These are phyloP conservation scores for Kwoniella botswanensis DNA, from an alignment of 768 basidiomycete species.

Conservation along the genomic window DNA sequence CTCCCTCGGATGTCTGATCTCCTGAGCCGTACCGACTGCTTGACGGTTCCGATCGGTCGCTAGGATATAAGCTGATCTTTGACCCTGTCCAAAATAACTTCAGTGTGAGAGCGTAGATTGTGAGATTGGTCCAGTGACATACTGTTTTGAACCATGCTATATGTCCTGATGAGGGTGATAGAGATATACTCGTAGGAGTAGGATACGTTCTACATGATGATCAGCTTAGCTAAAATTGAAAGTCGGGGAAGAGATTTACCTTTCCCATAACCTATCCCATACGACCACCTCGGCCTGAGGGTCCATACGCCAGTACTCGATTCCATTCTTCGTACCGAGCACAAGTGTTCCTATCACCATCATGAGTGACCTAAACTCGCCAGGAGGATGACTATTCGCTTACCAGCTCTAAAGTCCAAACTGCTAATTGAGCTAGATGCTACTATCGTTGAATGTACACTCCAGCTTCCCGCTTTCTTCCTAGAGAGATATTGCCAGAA, in stretches of 20 bases:
- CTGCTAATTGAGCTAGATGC: constrained; percentile 30
- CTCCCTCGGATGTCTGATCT: constrained; percentile 47
- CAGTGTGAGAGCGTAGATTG: not conserved
- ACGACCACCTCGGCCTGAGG: constrained; percentile 40
- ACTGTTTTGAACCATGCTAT: constrained; percentile 41
- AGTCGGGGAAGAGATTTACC: constrained; percentile 27
- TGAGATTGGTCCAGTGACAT: not conserved
- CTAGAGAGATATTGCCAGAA: constrained; percentile 32
- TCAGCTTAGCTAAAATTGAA: not conserved
- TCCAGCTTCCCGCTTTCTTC: constrained; percentile 33
- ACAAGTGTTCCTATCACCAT: constrained; percentile 28
- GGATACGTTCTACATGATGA: constrained; percentile 26
- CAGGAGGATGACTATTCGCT: constrained; percentile 1
- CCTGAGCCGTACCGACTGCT: constrained; percentile 38
- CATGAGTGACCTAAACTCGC: not conserved
- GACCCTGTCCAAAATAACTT: constrained; percentile 1
- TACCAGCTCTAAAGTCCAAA: constrained; percentile 40
- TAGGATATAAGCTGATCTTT: constrained; percentile 37
- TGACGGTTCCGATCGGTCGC: constrained; percentile 33
- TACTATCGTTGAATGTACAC: constrained; percentile 39
- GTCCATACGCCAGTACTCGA: constrained; percentile 49
- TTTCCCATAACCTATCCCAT: constrained; percentile 51
- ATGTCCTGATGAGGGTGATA: constrained; percentile 37
- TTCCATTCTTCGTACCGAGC: constrained; percentile 37
- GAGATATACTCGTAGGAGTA: constrained; percentile 20